A percentile compares a stretch with the other conserved stretches of the same genome.
Conservation (phyloP, 208 protist species). For the Angomonas ambiguus region DNA sequence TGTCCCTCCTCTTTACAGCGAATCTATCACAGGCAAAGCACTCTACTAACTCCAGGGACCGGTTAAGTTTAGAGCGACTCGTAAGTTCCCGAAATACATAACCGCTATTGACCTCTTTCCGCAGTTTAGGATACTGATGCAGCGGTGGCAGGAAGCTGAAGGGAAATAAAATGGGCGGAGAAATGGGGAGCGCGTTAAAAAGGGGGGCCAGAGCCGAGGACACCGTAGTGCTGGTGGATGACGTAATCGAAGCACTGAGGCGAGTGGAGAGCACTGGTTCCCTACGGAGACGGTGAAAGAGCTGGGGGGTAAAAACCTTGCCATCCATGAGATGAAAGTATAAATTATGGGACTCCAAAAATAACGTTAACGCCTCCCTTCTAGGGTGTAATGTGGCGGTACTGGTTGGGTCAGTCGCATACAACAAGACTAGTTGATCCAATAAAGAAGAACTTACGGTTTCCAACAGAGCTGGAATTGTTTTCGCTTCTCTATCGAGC, state of each 20-base stretch:
- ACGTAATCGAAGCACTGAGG: too few species aligned
- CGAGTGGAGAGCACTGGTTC: too few species aligned
- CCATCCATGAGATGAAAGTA: constrained; percentile 40
- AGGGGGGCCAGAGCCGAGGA: not conserved
- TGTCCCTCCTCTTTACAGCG: not conserved
- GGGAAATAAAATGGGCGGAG: not conserved
- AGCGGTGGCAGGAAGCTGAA: not conserved
- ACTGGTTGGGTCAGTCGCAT: not conserved
- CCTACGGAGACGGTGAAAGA: not conserved
- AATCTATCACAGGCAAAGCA: not conserved
- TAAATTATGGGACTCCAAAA: constrained; percentile 65
- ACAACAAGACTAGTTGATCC: constrained; percentile 32
- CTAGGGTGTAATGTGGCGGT: not conserved
- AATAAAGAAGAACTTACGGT: constrained; percentile 20
- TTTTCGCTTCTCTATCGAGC: constrained; percentile 28
- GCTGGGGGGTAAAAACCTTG: constrained; percentile 43
- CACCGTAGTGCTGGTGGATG: too few species aligned
- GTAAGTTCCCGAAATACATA: not conserved
- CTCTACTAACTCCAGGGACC: not conserved
- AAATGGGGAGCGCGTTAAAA: not conserved
- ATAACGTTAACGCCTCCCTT: constrained; percentile 18
- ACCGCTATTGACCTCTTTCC: not conserved
- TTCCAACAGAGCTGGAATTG: constrained; percentile 24
- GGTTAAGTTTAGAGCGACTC: not conserved
- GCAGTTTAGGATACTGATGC: not conserved